Conservation (phyloP, 768 basidiomycete species). For the Boletus barrowsii region DNA sequence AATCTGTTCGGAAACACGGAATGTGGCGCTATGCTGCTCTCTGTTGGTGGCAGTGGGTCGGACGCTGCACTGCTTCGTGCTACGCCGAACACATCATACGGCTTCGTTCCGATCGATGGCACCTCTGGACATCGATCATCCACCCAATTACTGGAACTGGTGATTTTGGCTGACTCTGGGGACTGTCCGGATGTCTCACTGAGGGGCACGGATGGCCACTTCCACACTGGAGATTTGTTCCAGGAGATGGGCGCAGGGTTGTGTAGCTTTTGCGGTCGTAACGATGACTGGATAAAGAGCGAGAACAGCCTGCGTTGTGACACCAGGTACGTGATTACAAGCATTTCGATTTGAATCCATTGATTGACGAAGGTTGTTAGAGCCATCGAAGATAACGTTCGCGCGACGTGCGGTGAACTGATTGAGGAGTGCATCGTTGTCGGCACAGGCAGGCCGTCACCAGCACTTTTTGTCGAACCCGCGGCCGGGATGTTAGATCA, state of each 20-base stretch:
- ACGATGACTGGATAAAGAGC: conserved; percentile 86
- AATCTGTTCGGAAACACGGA: conserved; percentile 84
- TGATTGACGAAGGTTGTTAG: conserved; percentile 29
- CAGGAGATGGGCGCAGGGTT: conserved; percentile 54
- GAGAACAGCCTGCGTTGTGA: conserved; percentile 77
- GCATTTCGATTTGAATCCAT: not conserved
- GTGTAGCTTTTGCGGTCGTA: conserved; percentile 67
- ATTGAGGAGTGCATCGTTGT: conserved; percentile 76
- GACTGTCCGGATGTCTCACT: conserved; percentile 67
- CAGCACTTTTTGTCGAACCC: conserved; percentile 73
- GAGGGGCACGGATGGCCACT: conserved; percentile 61
- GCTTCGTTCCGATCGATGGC: conserved; percentile 57
- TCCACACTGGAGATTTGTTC: conserved; percentile 84
- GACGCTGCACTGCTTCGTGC: conserved; percentile 53
- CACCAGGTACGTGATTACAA: conserved; percentile 47
- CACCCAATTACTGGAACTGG: conserved; percentile 59
- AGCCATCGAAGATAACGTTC: conserved; percentile 76
- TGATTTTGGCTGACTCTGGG: conserved; percentile 61
- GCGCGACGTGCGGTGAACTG: conserved; percentile 51
- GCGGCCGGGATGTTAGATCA: conserved; percentile 45
- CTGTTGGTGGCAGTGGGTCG: conserved; percentile 50
- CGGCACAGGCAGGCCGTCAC: conserved; percentile 72
- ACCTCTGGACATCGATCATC: conserved; percentile 51
- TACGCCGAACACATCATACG: conserved; percentile 62
- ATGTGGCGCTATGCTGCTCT: conserved; percentile 68